Evolutionary conservation across 352 stramenopile genomes (phyloP), one percentile per base, ranked within the genome.

Genomic region (Halophytophthora batemanensis): DNA sequence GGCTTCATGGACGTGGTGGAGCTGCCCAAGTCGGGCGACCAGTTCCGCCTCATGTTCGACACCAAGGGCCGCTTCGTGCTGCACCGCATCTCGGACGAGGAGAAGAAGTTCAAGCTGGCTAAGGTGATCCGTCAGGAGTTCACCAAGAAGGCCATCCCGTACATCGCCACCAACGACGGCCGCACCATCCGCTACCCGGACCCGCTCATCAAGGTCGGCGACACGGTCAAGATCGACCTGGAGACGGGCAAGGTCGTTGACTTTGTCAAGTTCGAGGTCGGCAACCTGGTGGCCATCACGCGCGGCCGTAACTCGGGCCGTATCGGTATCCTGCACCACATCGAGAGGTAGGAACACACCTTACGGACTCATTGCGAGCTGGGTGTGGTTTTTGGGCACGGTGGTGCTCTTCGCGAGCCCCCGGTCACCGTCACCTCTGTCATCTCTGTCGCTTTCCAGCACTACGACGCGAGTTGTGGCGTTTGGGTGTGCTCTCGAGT

Each of bases 1-100:
- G 97, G 97, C 44, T 99, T 99, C 88, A 99, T 99, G 96, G 97
- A 99, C 66, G 95, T 99, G n/a, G 86, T 99, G 31, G 83, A 97
- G 64, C 82, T 99, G 36, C 88, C 97, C 53, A 99, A 98, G 86
- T 91, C 91, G 39, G 90, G 87, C 48, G 97, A 99, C 80, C 71
- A 89, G 54, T 99, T 99, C 87, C 96, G 97, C 64, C 79, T 99
- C 6, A 49, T 99, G 43, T 99, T 98, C 82, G 97, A 99, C 77
- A 96, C 84, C 53, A 99, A 99, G 89, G 96, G 97, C 76, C 93
- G 97, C 60, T 99, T 99, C 64, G 90, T 98, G 54, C 82, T 99
- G 44, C 96, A 99, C 85, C 85, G 93, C 50, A 90, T 99, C 61
- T 87, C 93, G 49, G 81, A 96, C 56, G 88, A 98, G 59, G 97